Conservation (phyloP, 345 rosid species). For the Sonneratia alba region DNA sequence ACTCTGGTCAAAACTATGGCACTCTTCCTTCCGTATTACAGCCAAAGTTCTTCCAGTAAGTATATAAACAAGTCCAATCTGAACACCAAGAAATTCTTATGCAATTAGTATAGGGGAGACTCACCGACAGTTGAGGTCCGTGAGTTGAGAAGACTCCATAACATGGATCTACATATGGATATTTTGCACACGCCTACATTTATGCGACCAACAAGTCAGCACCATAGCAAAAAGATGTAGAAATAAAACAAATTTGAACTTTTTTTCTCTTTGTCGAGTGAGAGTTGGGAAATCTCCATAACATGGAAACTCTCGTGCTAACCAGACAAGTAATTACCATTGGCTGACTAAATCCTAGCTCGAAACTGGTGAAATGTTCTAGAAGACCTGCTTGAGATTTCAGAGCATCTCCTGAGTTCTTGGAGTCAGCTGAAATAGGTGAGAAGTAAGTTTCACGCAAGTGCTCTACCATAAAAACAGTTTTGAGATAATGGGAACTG, state of each 20-base stretch:
- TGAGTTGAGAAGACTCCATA: conserved; percentile 67
- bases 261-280: neutral
- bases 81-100: neutral
- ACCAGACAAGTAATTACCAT: conserved; percentile 29
- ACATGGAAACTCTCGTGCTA: too few species aligned
- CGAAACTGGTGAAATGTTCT: conserved; percentile 36
- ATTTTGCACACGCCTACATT: conserved; percentile 49
- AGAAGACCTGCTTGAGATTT: conserved; percentile 40
- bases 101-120: conserved; percentile 13
- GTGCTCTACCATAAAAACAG: neutral
- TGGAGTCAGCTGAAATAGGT: conserved; percentile 38
- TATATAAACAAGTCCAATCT: neutral
- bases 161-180: conserved; percentile 53
- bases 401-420: conserved; percentile 36
- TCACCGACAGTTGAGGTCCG: conserved; percentile 53
- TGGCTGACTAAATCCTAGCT: conserved; percentile 65
- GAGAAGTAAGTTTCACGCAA: neutral
- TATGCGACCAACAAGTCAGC: neutral
- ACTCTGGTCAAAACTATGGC: neutral
- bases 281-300: too few species aligned
- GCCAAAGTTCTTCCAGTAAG: neutral
- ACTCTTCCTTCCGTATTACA: neutral
- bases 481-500: neutral
- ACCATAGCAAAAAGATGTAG: neutral
- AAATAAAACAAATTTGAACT: neutral